A percentile compares a stretch with the other conserved stretches of the same genome.
Evolutionary conservation across 768 basidiomycete species (phyloP).

Genomic region (Termitomyces sp.): DNA sequence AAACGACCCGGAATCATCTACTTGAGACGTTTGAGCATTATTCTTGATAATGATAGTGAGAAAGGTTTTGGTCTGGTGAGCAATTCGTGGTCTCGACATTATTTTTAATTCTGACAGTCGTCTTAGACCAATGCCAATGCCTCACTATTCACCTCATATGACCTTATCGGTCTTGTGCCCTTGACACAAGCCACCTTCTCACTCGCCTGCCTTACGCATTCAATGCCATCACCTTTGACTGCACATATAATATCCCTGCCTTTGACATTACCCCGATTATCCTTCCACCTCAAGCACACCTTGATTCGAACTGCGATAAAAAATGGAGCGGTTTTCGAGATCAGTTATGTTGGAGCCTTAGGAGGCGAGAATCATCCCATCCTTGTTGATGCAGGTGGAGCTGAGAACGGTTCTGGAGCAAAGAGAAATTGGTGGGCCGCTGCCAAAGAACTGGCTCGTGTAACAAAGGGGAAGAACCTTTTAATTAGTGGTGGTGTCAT

Average conservation of each 20-base stretch:
- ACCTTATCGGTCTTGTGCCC: constrained; percentile 74
- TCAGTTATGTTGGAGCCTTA: constrained; percentile 72
- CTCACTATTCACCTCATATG: constrained; percentile 60
- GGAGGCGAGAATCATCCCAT: constrained; percentile 54
- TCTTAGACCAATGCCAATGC: constrained; percentile 69
- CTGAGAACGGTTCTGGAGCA: constrained; percentile 48
- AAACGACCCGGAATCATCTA: constrained; percentile 57
- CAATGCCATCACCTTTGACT: constrained; percentile 69
- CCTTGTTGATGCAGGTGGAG: constrained; percentile 42
- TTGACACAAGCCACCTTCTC: constrained; percentile 72
- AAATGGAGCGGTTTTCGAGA: constrained; percentile 82
- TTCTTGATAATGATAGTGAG: constrained; percentile 80
- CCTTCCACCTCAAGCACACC: constrained; percentile 82
- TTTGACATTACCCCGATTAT: constrained; percentile 70
- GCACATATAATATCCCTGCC: constrained; percentile 81
- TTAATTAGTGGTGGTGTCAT: constrained; percentile 68
- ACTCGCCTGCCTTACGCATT: constrained; percentile 77
- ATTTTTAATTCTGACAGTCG: background rate
- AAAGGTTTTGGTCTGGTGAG: constrained; percentile 80
- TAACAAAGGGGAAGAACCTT: constrained; percentile 77
- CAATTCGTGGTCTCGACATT: constrained; percentile 1
- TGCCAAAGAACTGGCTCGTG: constrained; percentile 71
- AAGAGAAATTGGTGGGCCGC: constrained; percentile 87
- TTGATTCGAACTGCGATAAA: constrained; percentile 76
- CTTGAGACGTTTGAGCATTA: constrained; percentile 76